phyloP scores from a whole-genome alignment of 108 stramenopile species.

The Pseudonitzschia multiseries region DNA sequence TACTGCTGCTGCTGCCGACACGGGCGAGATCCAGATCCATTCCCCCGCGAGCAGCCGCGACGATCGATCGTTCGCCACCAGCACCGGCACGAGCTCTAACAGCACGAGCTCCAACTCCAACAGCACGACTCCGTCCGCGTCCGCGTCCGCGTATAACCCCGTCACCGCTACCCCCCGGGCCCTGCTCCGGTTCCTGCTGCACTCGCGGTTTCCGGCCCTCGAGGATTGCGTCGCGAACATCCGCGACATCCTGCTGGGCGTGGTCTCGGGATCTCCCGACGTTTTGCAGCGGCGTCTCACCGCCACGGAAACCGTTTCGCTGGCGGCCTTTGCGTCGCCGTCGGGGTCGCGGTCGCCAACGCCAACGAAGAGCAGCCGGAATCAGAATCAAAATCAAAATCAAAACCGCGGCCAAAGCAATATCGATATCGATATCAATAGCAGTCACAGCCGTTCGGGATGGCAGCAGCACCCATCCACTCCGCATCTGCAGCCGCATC shows the following conservation, averaged over 20 bases:
- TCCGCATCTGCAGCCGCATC: too few species aligned
- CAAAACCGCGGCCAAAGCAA: conserved; percentile 46
- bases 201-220: neutral
- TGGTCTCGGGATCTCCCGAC: neutral
- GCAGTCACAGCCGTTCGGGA: too few species aligned
- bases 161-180: neutral
- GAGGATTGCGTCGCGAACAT: neutral
- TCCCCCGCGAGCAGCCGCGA: too few species aligned
- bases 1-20: neutral
- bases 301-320: neutral
- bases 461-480: too few species aligned
- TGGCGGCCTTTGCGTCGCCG: too few species aligned
- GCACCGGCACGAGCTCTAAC: neutral
- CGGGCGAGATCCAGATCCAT: too few species aligned
- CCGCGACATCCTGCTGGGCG: neutral
- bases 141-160: too few species aligned
- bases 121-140: too few species aligned
- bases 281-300: neutral
- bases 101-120: neutral
- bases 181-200: neutral
- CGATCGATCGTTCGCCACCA: neutral
- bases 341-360: too few species aligned
- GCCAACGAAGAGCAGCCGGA: conserved; percentile 8
- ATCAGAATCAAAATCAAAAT: conserved; percentile 59
- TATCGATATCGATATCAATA: conserved; percentile 49